Evolutionary conservation across 1,139 yeast genomes (phyloP), one percentile per base, ranked within the genome.

Genomic region (Arxiozyma heterogenica): DNA sequence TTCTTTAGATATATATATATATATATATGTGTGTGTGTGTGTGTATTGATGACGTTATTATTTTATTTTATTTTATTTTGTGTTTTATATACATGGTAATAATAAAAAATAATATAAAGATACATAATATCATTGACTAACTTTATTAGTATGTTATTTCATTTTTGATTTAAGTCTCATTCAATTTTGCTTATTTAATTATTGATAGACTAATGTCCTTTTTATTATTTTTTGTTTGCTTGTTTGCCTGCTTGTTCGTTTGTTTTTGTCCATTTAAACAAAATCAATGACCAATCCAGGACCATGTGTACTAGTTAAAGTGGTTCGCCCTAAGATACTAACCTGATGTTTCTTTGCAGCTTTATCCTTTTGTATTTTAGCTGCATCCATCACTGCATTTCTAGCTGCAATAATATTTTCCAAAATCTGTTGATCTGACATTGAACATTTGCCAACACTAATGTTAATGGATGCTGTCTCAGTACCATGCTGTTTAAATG

Each of bases 271-370:
- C 9, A 27, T 27, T 27, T 54, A 65, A 20, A 62, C 72, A 55
- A 81, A 81, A 69, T 86, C 81, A 56, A 90, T 82, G 49, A 86
- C 84, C 53, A 88, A 76, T 27, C 91, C 84, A 1, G 96, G 96
- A 38, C 96, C 94, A 61, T 78, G 79, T 17, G 96, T 85, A 49
- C 90, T 80, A 44, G 84, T 76, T 55, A 90, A 69, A 34, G 79
- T 76, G 17, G 95, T 79, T 61, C 82, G 83, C 38, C 95, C 95
- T 54, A 90, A 66, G 55, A 83, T 67, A 66, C 84, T 82, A 30
- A 49, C 51, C 34, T 49, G 51, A 51, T 89, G 86, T 67, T 80
- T 84, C 66, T 83, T 85, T 30, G 83, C 72, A 27, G 84, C 72
- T 15, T 43, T 27, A 2, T 44, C 45, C 56, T 82, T 83, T 46